phyloP scores from a whole-genome alignment of 2,329 filamentous ascomycete genomes.

The Whalleya microplaca region DNA sequence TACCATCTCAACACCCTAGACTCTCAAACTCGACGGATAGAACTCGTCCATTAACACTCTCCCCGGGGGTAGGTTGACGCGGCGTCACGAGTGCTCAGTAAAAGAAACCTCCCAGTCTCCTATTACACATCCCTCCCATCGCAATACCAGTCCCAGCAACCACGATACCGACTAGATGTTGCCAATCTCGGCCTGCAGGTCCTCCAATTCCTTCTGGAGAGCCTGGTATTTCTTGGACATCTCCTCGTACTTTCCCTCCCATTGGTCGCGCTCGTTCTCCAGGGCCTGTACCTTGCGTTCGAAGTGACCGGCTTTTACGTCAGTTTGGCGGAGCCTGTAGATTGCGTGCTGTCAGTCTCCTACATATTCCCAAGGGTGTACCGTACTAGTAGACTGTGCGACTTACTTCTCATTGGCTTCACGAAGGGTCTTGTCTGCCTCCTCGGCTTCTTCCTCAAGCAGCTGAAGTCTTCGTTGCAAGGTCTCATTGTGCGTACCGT shows the following conservation, averaged over 20 bases:
- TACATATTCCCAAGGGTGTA: not conserved
- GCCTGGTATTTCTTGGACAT: conserved; percentile 94
- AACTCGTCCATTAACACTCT: conserved; percentile 26
- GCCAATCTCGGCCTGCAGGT: conserved; percentile 89
- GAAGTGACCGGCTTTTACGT: conserved; percentile 98
- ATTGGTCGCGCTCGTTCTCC: conserved; percentile 87
- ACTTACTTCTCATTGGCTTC: conserved; percentile 98
- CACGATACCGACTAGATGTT: conserved; percentile 70
- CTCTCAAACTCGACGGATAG: conserved; percentile 22
- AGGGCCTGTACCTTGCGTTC: conserved; percentile 99
- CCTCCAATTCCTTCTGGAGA: conserved; percentile 69
- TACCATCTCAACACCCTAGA: conserved; percentile 11
- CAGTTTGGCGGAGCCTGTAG: conserved; percentile 90
- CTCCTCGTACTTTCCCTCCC: conserved; percentile 98
- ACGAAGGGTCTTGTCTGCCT: conserved; percentile 92
- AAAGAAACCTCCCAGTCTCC: conserved; percentile 26
- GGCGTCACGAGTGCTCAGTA: conserved; percentile 19
- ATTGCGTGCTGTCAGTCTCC: conserved; percentile 13
- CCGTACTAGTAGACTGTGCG: not conserved
- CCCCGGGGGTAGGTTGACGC: conserved; percentile 26
- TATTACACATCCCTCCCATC: conserved; percentile 15
- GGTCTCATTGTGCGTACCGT: conserved; percentile 88
- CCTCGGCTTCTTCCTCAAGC: conserved; percentile 96
- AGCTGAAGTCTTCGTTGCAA: conserved; percentile 91
- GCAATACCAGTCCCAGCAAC: conserved; percentile 19